Percentiles rank a stretch among this genome's conserved stretches.
Conservation (phyloP, 441 rosid genomes). For the Gossypium schwendimanii region DNA sequence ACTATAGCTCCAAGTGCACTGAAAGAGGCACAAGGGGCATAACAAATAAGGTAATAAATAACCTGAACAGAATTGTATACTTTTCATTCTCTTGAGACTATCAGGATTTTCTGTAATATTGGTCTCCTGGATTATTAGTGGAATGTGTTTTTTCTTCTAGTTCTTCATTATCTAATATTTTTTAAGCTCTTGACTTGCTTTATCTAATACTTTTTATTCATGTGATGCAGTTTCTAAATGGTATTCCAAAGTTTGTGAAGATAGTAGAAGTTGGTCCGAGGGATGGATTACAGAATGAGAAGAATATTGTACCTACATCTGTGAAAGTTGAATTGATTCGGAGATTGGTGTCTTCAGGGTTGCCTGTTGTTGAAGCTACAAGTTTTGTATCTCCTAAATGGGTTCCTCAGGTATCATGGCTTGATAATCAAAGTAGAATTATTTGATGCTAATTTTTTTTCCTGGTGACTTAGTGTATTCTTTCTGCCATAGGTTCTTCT, state of each 20-base stretch:
- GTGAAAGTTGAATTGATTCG: slow-evolving; percentile 80
- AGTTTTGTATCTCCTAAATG: slow-evolving; percentile 98
- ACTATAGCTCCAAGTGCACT: slow-evolving; percentile 34
- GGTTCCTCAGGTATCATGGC: slow-evolving; percentile 80
- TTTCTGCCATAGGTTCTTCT: too few species aligned
- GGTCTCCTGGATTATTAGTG: not conserved
- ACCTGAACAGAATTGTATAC: not conserved
- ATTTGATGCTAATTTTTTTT: too few species aligned
- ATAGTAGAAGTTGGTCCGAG: slow-evolving; percentile 98
- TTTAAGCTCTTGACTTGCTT: not conserved
- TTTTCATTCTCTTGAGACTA: not conserved
- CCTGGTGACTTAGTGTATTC: too few species aligned
- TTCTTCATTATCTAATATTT: not conserved
- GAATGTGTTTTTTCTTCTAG: not conserved
- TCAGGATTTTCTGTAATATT: not conserved
- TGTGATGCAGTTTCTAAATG: slow-evolving; percentile 48
- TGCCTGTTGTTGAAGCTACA: slow-evolving; percentile 89
- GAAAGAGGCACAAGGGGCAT: slow-evolving; percentile 26
- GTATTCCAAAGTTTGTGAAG: slow-evolving; percentile 79
- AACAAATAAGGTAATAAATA: slow-evolving; percentile 53
- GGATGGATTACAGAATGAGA: slow-evolving; percentile 96
- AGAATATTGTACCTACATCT: slow-evolving; percentile 64
- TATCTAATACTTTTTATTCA: slow-evolving; percentile 11
- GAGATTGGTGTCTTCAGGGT: slow-evolving; percentile 66
- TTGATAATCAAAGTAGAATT: not conserved